Evolutionary conservation across 768 basidiomycete genomes (phyloP).

Genomic region (Lactarius psammicola): DNA sequence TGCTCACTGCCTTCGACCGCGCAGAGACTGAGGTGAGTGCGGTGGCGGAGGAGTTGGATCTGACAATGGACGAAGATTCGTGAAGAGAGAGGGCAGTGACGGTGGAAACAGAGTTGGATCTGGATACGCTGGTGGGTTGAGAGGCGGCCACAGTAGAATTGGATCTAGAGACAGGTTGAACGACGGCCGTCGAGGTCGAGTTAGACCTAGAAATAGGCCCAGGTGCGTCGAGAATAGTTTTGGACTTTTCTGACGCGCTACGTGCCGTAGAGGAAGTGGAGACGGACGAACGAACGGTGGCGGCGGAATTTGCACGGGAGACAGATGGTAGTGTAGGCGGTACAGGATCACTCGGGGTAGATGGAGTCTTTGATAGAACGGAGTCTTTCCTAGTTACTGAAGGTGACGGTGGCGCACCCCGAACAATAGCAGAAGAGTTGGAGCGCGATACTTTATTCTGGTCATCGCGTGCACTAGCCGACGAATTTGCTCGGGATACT

Average conservation of each 20-base stretch:
- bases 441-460: constrained; percentile 13
- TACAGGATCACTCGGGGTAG: neutral
- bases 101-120: constrained; percentile 13
- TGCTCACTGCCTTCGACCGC: constrained; percentile 20
- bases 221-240: constrained; percentile 11
- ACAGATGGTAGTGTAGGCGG: constrained; percentile 5
- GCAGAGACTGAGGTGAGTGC: constrained; percentile 8
- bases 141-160: constrained; percentile 11
- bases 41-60: constrained; percentile 18
- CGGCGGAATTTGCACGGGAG: constrained; percentile 20
- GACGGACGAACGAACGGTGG: constrained; percentile 17
- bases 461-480: constrained; percentile 5
- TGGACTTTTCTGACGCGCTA: neutral
- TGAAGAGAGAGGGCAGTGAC: constrained; percentile 25
- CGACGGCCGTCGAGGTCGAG: neutral
- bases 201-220: constrained; percentile 7
- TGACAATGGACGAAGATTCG: constrained; percentile 14
- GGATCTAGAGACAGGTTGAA: constrained; percentile 15
- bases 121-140: constrained; percentile 8
- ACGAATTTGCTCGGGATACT: constrained; percentile 17
- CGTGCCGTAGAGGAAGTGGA: neutral
- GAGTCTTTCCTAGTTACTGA: constrained; percentile 7
- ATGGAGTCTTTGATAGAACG: constrained; percentile 7
- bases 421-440: constrained; percentile 16
- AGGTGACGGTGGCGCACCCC: constrained; percentile 1